phyloP scores from a whole-genome alignment of 179 eudicot genomes.

The Beta lomatogona region DNA sequence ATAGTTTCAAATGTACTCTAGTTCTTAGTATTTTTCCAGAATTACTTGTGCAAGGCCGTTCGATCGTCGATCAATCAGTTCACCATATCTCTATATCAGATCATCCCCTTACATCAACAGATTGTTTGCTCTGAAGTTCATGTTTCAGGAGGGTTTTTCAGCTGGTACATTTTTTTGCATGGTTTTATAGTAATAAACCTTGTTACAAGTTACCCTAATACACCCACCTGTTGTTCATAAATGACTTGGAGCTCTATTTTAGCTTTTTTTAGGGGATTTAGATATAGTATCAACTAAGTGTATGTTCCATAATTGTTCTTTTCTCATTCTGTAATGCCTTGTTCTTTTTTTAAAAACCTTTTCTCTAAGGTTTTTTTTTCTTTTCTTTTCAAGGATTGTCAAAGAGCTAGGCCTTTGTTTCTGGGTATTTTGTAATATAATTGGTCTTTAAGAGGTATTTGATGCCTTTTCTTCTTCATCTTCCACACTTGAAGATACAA shows the following conservation, averaged over 20 bases:
- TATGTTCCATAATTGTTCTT: too few species aligned
- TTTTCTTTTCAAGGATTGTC: neutral
- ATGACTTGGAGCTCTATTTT: constrained; percentile 38
- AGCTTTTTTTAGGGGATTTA: constrained; percentile 24
- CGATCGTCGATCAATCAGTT: neutral
- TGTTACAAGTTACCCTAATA: constrained; percentile 29
- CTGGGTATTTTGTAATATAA: neutral
- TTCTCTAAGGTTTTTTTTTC: too few species aligned
- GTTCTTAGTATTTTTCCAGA: neutral
- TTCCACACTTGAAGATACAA: too few species aligned
- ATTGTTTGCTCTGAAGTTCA: constrained; percentile 49
- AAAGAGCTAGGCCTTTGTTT: neutral
- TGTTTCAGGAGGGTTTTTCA: constrained; percentile 59
- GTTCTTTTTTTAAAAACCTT: neutral
- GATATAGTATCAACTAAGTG: too few species aligned
- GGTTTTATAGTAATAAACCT: constrained; percentile 37
- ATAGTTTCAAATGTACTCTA: neutral
- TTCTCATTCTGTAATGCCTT: too few species aligned
- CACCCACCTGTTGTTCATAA: constrained; percentile 53
- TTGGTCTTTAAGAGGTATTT: neutral
- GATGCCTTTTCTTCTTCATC: neutral
- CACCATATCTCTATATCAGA: neutral
- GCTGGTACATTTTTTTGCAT: constrained; percentile 41
- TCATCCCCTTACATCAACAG: constrained; percentile 9
- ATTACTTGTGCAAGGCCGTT: neutral